Conservation (phyloP, 495 filamentous ascomycete genomes). For the Lasiosphaeria miniovina region DNA sequence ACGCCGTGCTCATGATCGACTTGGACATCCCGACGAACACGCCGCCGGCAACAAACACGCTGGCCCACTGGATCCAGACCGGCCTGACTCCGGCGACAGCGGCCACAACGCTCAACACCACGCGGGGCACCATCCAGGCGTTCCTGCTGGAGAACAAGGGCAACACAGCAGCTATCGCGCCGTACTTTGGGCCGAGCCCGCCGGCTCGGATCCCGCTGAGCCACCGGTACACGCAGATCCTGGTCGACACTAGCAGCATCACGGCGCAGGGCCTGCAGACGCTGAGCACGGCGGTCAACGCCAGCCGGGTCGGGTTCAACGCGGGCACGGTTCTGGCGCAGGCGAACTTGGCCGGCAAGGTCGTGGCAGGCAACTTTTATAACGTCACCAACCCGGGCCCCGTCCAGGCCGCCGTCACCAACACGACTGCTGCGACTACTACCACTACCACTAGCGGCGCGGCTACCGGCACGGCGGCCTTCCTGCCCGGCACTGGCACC, state of each 20-base stretch:
- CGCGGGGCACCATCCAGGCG: conserved; percentile 21
- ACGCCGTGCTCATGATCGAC: conserved; percentile 41
- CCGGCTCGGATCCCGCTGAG: conserved; percentile 40
- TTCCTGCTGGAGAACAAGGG: conserved; percentile 33
- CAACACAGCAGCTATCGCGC: conserved; percentile 25
- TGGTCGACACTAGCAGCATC: conserved; percentile 38
- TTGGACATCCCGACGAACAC: conserved; percentile 42
- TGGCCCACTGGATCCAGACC: conserved; percentile 45
- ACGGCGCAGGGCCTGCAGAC: conserved; percentile 19
- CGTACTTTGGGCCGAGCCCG: conserved; percentile 38
- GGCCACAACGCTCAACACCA: conserved; percentile 29
- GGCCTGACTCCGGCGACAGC: conserved; percentile 34
- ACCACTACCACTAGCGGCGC: conserved; percentile 3
- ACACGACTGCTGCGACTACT: not conserved
- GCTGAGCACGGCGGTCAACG: conserved; percentile 29
- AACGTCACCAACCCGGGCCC: conserved; percentile 45
- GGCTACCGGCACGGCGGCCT: conserved; percentile 3
- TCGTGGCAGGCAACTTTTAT: conserved; percentile 44
- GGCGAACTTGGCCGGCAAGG: conserved; percentile 31
- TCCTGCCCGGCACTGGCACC: not conserved
- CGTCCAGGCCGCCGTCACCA: conserved; percentile 7
- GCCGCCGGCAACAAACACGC: conserved; percentile 34
- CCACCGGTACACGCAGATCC: conserved; percentile 40
- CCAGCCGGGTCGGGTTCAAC: conserved; percentile 29
- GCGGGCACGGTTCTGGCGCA: conserved; percentile 25